These are phyloP conservation scores for Nannochloris sp. DNA, from an alignment of 139 green algal species.

Conservation along the genomic window DNA sequence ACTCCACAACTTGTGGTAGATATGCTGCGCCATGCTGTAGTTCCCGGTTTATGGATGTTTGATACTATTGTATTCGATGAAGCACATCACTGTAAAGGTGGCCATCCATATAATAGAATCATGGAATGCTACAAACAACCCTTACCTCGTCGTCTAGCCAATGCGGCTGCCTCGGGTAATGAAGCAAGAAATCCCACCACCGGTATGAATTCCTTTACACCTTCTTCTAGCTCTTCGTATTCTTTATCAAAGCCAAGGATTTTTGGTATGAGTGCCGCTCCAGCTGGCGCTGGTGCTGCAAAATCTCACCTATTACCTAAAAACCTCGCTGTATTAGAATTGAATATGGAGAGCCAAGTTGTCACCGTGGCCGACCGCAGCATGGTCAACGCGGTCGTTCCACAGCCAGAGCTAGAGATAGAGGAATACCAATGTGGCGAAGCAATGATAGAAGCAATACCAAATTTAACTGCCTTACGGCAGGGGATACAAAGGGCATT, in stretches of 20 bases:
- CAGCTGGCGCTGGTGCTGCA: neutral
- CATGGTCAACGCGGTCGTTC: constrained; percentile 19
- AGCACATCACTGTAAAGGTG: constrained; percentile 41
- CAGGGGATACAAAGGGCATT: neutral
- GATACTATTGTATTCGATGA: constrained; percentile 38
- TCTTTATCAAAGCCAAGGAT: too few species aligned
- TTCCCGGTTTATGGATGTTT: constrained; percentile 20
- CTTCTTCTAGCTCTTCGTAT: too few species aligned
- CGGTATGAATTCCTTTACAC: too few species aligned
- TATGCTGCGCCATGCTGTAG: constrained; percentile 33
- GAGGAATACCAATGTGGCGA: constrained; percentile 7
- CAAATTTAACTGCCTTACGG: neutral
- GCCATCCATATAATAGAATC: constrained; percentile 54
- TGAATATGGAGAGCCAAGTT: constrained; percentile 36
- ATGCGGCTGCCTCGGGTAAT: too few species aligned
- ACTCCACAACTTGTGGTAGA: constrained; percentile 61
- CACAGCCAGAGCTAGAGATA: constrained; percentile 5
- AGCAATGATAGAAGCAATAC: neutral
- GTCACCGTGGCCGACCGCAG: constrained; percentile 28
- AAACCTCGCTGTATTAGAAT: constrained; percentile 28
- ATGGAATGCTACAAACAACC: constrained; percentile 33
- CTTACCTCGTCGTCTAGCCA: too few species aligned
- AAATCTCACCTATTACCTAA: neutral
- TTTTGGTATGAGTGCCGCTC: constrained; percentile 50
- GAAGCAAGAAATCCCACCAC: too few species aligned